Conservation (phyloP, 352 stramenopile species). For the Globisporangium nodosum region DNA sequence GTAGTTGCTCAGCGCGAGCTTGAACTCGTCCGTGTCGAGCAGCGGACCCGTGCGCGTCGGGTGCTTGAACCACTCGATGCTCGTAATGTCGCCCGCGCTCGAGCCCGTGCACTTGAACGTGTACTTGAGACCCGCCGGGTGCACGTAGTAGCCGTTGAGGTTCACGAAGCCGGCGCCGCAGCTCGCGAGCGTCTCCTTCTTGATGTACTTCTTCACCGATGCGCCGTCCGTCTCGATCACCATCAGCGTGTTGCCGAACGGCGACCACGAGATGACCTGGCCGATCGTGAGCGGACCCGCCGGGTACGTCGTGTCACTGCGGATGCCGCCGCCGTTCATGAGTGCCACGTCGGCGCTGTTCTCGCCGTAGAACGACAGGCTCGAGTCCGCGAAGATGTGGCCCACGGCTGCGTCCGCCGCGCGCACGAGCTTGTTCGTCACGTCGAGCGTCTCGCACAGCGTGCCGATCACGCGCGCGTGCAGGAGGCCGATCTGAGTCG, state of each 20-base stretch:
- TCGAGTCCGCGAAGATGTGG: constrained; percentile 11
- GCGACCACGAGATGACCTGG: constrained; percentile 19
- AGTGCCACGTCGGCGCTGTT: constrained; percentile 11
- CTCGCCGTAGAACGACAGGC: constrained; percentile 11
- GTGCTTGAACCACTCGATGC: constrained; percentile 32
- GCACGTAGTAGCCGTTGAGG: constrained; percentile 32
- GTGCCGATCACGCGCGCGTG: constrained; percentile 38
- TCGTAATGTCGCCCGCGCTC: constrained; percentile 19
- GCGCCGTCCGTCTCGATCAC: constrained; percentile 24
- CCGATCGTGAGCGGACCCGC: constrained; percentile 14
- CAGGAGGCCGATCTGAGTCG: constrained; percentile 31
- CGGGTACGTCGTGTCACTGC: constrained; percentile 15
- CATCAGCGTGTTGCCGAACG: constrained; percentile 19
- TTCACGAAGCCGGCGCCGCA: constrained; percentile 21
- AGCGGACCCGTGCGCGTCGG: constrained; percentile 3
- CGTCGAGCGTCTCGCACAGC: constrained; percentile 49
- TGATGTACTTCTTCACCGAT: constrained; percentile 36
- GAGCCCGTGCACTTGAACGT: constrained; percentile 29
- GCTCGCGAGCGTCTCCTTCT: constrained; percentile 21
- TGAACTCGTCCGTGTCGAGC: constrained; percentile 10
- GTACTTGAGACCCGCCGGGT: constrained; percentile 38
- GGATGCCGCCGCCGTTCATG: constrained; percentile 22
- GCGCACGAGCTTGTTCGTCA: constrained; percentile 49
- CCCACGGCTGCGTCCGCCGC: constrained; percentile 1
- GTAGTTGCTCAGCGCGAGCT: constrained; percentile 19